phyloP scores from a whole-genome alignment of 2,329 filamentous ascomycete genomes.

The Xylariaceae sp. region DNA sequence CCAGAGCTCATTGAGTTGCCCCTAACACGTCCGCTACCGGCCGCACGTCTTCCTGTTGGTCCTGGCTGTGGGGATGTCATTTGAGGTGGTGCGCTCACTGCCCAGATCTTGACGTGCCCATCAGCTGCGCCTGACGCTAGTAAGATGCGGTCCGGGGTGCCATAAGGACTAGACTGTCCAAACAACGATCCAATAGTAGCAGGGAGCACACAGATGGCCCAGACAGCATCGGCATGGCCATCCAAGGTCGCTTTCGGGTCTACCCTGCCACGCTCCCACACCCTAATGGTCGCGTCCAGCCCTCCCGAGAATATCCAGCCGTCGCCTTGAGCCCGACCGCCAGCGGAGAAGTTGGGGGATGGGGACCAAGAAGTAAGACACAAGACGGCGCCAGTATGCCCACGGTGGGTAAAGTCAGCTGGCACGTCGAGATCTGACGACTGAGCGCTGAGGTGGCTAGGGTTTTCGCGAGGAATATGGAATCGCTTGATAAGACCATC shows the following conservation, averaged over 20 bases:
- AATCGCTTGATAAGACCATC: slow-evolving; percentile 97
- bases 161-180: slow-evolving; percentile 75
- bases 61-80: slow-evolving; percentile 80
- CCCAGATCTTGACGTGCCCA: slow-evolving; percentile 91
- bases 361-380: slow-evolving; percentile 87
- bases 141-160: slow-evolving; percentile 82
- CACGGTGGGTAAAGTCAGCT: slow-evolving; percentile 93
- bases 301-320: slow-evolving; percentile 99
- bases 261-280: slow-evolving; percentile 94
- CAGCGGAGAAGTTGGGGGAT: slow-evolving; percentile 86
- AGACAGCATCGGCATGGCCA: slow-evolving; percentile 94
- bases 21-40: slow-evolving; percentile 74
- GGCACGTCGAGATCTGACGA: slow-evolving; percentile 86
- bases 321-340: slow-evolving; percentile 85
- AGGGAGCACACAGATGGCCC: slow-evolving; percentile 92
- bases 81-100: slow-evolving; percentile 88
- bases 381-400: slow-evolving; percentile 89
- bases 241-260: slow-evolving; percentile 95
- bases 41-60: slow-evolving; percentile 60
- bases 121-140: slow-evolving; percentile 93
- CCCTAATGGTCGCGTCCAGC: slow-evolving; percentile 88
- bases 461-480: slow-evolving; percentile 86
- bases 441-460: slow-evolving; percentile 56
- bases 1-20: slow-evolving; percentile 95
- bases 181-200: slow-evolving; percentile 82